These are phyloP conservation scores for Gigaspora rosea DNA, from an alignment of 192 early-diverging fungal species.

Conservation along the genomic window DNA sequence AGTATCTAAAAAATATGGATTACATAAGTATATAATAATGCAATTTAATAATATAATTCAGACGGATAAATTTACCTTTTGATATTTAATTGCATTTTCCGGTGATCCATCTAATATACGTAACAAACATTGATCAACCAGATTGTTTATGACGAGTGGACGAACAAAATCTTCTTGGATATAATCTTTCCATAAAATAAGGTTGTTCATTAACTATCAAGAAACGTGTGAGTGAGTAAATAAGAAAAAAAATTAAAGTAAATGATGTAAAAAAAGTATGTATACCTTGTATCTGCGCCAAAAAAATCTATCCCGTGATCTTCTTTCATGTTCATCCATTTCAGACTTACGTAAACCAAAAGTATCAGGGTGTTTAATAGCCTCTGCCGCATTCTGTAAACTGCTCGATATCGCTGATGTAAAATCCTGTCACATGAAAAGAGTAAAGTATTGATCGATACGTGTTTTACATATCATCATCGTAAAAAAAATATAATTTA, in stretches of 20 bases:
- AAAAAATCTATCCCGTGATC: conserved; percentile 12
- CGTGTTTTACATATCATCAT: too few species aligned
- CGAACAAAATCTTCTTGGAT: background rate
- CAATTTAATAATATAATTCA: background rate
- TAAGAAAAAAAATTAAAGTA: background rate
- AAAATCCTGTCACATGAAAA: too few species aligned
- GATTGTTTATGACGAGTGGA: background rate
- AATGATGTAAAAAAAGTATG: background rate
- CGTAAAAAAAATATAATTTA: too few species aligned
- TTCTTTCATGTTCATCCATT: background rate
- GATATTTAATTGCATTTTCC: background rate
- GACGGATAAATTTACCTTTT: conserved; percentile 6
- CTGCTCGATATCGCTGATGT: too few species aligned
- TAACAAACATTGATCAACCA: conserved; percentile 17
- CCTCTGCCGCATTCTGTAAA: too few species aligned
- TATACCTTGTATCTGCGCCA: conserved; percentile 15
- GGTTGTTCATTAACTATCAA: conserved; percentile 8
- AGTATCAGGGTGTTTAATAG: too few species aligned
- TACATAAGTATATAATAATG: background rate
- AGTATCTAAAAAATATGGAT: conserved; percentile 3
- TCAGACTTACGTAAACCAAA: too few species aligned
- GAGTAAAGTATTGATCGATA: too few species aligned
- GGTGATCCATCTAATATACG: background rate
- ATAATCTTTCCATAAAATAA: conserved; percentile 13
- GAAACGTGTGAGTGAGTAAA: background rate